Conservation (phyloP, 139 green algal species). For the Volvox reticuliferus region DNA sequence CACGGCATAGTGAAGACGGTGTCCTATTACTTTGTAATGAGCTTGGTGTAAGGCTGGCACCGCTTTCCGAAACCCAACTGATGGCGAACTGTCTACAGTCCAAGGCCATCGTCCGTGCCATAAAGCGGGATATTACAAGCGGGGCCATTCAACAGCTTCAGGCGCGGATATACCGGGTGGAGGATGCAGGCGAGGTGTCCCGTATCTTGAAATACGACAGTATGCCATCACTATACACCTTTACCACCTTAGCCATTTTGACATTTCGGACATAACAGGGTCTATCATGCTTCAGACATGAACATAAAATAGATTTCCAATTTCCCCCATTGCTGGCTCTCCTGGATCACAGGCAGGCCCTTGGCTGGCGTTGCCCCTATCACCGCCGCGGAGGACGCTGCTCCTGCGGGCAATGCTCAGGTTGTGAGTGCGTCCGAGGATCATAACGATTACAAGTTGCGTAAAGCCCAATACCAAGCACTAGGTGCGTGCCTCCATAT, state of each 20-base stretch:
- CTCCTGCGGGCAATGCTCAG: background rate
- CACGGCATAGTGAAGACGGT: background rate
- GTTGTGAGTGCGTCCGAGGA: background rate
- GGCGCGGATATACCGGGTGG: background rate
- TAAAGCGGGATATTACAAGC: background rate
- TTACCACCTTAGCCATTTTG: too few species aligned
- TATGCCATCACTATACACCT: too few species aligned
- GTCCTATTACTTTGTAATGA: background rate
- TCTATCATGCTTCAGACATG: too few species aligned
- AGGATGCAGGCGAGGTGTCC: background rate
- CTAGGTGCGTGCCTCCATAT: conserved; percentile 19
- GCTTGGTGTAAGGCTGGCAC: background rate
- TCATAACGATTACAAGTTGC: conserved; percentile 13
- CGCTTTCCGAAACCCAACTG: background rate
- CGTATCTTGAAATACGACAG: too few species aligned
- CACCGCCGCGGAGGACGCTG: too few species aligned
- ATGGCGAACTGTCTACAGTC: background rate
- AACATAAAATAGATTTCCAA: too few species aligned
- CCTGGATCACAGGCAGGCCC: too few species aligned
- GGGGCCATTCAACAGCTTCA: conserved; percentile 22
- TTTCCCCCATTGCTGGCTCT: too few species aligned
- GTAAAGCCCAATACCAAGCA: conserved; percentile 28
- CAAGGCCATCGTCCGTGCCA: conserved; percentile 16
- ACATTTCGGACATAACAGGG: too few species aligned
- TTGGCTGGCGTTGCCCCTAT: too few species aligned